These are phyloP conservation scores for Cardamine occulta DNA, from an alignment of 345 rosid species.

Conservation along the genomic window DNA sequence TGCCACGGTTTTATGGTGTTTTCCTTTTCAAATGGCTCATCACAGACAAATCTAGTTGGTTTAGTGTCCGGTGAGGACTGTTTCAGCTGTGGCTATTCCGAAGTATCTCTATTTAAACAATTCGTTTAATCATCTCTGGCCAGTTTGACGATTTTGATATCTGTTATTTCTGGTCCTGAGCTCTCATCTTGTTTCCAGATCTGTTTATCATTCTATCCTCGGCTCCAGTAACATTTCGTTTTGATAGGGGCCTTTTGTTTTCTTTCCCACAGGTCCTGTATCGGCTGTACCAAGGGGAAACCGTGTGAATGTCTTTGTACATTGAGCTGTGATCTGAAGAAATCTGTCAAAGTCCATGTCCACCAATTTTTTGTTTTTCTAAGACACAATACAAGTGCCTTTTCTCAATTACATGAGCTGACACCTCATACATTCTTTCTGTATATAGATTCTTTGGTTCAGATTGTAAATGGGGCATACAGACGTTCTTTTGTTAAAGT, in stretches of 20 bases:
- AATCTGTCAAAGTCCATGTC: slow-evolving; percentile 51
- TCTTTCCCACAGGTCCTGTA: slow-evolving; percentile 64
- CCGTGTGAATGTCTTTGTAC: slow-evolving; percentile 64
- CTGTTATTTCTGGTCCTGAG: slow-evolving; percentile 9
- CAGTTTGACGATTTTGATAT: slow-evolving; percentile 24
- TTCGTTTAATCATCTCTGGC: slow-evolving; percentile 15
- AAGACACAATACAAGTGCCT: background rate
- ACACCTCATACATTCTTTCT: slow-evolving; percentile 29
- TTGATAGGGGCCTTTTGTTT: slow-evolving; percentile 68
- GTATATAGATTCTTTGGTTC: slow-evolving; percentile 36
- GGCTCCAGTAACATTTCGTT: slow-evolving; percentile 52
- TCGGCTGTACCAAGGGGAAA: slow-evolving; percentile 67
- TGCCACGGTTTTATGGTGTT: background rate
- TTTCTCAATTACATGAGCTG: slow-evolving; percentile 12
- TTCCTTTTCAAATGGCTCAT: slow-evolving; percentile 22
- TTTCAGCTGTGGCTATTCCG: slow-evolving; percentile 6
- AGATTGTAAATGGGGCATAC: slow-evolving; percentile 19
- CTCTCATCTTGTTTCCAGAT: slow-evolving; percentile 18
- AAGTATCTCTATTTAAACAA: background rate
- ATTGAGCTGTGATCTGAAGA: slow-evolving; percentile 53
- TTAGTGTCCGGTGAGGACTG: background rate
- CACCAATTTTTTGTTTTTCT: slow-evolving; percentile 34
- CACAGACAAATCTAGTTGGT: slow-evolving; percentile 14
- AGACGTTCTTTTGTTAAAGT: slow-evolving; percentile 21
- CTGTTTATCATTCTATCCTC: slow-evolving; percentile 31